Percentiles rank a stretch among this genome's conserved stretches.
Evolutionary conservation across 257 asterid genomes (phyloP).

Genomic region (Salvia splendens): DNA sequence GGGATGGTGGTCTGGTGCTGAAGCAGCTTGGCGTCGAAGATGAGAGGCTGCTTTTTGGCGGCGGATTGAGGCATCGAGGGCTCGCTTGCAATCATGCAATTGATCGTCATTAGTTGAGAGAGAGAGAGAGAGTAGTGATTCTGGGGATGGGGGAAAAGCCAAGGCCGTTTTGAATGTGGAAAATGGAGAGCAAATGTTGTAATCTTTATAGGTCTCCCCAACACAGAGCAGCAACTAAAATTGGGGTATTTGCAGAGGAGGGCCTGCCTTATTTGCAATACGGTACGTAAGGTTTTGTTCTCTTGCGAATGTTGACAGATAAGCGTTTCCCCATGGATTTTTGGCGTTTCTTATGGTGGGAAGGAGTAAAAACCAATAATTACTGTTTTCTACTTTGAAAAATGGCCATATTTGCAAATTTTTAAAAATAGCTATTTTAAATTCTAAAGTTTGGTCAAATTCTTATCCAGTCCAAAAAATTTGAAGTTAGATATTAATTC

Average conservation of each 20-base stretch:
- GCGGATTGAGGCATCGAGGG: slow-evolving; percentile 31
- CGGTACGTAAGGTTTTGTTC: slow-evolving; percentile 34
- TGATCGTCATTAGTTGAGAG: slow-evolving; percentile 66
- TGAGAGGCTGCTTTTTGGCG: slow-evolving; percentile 26
- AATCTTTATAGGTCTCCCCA: slow-evolving; percentile 46
- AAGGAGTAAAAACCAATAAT: slow-evolving; percentile 21
- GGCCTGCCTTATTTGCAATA: neutral
- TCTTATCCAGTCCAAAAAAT: too few relatives aligned
- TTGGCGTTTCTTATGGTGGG: slow-evolving; percentile 71
- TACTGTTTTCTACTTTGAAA: neutral
- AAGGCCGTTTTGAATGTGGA: slow-evolving; percentile 40
- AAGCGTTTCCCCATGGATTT: slow-evolving; percentile 67
- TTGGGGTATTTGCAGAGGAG: slow-evolving; percentile 31
- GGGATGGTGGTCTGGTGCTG: slow-evolving; percentile 55
- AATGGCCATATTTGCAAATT: too few relatives aligned
- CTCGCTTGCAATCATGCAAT: slow-evolving; percentile 40
- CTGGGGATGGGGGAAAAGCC: too few relatives aligned
- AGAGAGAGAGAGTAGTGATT: slow-evolving; percentile 32
- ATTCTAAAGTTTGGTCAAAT: too few relatives aligned
- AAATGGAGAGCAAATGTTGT: slow-evolving; percentile 45
- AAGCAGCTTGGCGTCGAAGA: slow-evolving; percentile 56
- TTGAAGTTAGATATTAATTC: too few relatives aligned
- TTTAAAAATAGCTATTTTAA: too few relatives aligned
- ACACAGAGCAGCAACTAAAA: slow-evolving; percentile 32
- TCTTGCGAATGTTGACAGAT: slow-evolving; percentile 52